Percentiles rank a stretch among this genome's conserved stretches.
phyloP scores from a whole-genome alignment of 2,329 filamentous ascomycete species.

The Fusarium tricinctum region DNA sequence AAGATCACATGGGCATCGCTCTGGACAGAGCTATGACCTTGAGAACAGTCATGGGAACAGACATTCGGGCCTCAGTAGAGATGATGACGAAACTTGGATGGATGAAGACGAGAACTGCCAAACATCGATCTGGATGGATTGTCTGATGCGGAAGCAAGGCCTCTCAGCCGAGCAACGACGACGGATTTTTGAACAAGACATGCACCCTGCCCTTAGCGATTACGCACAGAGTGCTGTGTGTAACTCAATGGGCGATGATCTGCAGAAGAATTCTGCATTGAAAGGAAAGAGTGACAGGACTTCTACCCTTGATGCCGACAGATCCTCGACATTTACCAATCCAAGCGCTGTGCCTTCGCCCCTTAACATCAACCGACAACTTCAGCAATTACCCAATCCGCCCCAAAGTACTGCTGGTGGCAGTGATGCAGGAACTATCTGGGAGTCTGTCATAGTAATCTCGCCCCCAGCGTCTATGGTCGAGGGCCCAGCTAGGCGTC shows the following conservation, averaged over 20 bases:
- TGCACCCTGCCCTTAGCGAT: conserved; percentile 42
- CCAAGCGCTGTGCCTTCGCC: conserved; percentile 26
- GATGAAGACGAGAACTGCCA: conserved; percentile 10
- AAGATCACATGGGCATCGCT: background rate
- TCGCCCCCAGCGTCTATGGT: conserved; percentile 11
- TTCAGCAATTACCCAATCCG: conserved; percentile 1
- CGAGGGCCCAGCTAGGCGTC: background rate
- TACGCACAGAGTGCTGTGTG: conserved; percentile 21
- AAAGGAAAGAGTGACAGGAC: background rate
- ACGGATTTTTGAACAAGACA: conserved; percentile 22
- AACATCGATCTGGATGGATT: conserved; percentile 38
- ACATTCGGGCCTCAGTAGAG: background rate
- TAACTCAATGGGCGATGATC: background rate
- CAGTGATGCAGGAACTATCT: conserved; percentile 9
- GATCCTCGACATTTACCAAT: conserved; percentile 12
- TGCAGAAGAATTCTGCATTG: background rate
- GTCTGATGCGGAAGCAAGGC: conserved; percentile 23
- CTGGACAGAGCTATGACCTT: conserved; percentile 2
- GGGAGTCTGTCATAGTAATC: conserved; percentile 28
- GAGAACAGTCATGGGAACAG: conserved; percentile 1
- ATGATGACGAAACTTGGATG: conserved; percentile 4
- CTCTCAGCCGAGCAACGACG: conserved; percentile 23
- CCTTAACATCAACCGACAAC: conserved; percentile 1
- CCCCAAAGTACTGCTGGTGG: background rate
- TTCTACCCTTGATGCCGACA: background rate